phyloP scores from a whole-genome alignment of 345 rosid genomes.

The Aegle marmelos region DNA sequence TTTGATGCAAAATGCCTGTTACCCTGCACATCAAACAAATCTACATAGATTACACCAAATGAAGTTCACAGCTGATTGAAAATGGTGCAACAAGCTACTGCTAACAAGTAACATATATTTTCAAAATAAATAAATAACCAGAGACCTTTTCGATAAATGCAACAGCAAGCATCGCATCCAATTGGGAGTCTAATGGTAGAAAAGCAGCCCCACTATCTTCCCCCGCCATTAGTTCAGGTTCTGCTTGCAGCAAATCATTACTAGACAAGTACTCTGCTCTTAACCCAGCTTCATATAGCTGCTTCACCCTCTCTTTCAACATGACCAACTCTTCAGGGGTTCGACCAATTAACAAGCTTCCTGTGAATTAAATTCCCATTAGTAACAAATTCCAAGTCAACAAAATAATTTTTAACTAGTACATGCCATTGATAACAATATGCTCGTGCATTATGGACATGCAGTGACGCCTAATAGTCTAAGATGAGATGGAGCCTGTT shows the following conservation, averaged over 20 bases:
- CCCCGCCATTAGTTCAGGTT: constrained; percentile 58
- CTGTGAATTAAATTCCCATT: constrained; percentile 32
- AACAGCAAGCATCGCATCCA: constrained; percentile 75
- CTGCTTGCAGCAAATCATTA: constrained; percentile 46
- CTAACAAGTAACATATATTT: background rate
- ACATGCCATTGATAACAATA: too few species aligned
- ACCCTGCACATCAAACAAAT: constrained; percentile 35
- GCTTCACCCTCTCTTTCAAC: constrained; percentile 55
- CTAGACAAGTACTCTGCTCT: constrained; percentile 64
- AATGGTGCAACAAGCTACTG: background rate
- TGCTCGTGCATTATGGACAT: too few species aligned
- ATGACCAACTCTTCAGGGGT: constrained; percentile 48
- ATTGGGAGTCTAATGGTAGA: constrained; percentile 73
- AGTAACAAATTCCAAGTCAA: background rate
- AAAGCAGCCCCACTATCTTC: constrained; percentile 69
- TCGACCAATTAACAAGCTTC: constrained; percentile 75
- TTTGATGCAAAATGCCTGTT: constrained; percentile 52
- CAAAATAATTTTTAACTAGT: too few species aligned
- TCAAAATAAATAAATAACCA: constrained; percentile 7
- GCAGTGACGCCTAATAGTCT: too few species aligned
- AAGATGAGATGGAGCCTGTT: too few species aligned
- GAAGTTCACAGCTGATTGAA: background rate
- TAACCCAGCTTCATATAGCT: constrained; percentile 66
- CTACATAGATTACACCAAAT: background rate
- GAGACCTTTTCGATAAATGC: constrained; percentile 69